Evolutionary conservation across 202 grass and related monocot species (phyloP).

Genomic region (Carex sylvatica): DNA sequence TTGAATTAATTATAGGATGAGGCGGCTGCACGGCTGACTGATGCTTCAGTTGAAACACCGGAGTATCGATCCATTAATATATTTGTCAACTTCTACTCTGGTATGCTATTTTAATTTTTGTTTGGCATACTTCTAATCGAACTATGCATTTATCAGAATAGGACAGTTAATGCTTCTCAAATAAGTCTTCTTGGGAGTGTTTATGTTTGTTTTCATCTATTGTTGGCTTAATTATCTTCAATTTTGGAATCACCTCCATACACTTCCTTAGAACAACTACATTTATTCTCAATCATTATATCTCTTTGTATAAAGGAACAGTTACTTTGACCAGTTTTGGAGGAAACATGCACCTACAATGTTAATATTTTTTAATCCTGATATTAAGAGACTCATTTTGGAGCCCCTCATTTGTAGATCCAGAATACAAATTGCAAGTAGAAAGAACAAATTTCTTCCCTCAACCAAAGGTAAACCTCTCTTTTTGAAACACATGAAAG

Average conservation of each 20-base stretch:
- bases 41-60: slow-evolving; percentile 60
- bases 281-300: not conserved
- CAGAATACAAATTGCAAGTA: slow-evolving; percentile 83
- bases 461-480: slow-evolving; percentile 60
- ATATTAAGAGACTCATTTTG: not conserved
- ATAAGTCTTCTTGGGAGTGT: not conserved
- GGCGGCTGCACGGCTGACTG: slow-evolving; percentile 60
- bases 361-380: not conserved
- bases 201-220: not conserved
- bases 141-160: not conserved
- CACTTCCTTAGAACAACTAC: not conserved
- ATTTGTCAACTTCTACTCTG: slow-evolving; percentile 93
- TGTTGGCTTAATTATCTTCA: not conserved
- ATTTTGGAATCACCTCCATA: not conserved
- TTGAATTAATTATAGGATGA: slow-evolving; percentile 62
- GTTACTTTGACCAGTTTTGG: not conserved
- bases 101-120: slow-evolving; percentile 32
- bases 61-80: slow-evolving; percentile 86
- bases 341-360: not conserved
- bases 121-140: not conserved
- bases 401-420: slow-evolving; percentile 39
- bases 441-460: slow-evolving; percentile 81
- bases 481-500: not conserved
- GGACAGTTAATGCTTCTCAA: not conserved
- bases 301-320: not conserved